Conservation (phyloP, 495 filamentous ascomycete genomes). For the Penicillium tannophilum region DNA sequence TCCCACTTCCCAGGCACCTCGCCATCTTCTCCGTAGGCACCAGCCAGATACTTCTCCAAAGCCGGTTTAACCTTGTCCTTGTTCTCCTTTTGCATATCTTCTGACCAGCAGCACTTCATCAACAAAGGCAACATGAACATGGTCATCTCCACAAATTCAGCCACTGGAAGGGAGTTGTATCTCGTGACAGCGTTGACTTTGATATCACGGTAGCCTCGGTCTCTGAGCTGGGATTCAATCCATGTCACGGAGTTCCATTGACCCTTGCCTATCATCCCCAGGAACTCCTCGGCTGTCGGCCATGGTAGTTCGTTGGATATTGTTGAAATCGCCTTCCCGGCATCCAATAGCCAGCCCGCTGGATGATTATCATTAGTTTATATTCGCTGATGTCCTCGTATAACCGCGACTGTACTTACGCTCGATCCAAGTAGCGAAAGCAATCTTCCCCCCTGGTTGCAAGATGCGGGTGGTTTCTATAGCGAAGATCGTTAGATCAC, state of each 20-base stretch:
- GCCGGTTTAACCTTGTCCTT: slow-evolving; percentile 25
- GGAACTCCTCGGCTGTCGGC: slow-evolving; percentile 32
- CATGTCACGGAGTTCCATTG: slow-evolving; percentile 35
- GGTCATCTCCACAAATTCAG: slow-evolving; percentile 34
- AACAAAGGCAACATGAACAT: slow-evolving; percentile 32
- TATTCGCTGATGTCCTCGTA: not conserved
- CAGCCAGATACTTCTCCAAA: slow-evolving; percentile 34
- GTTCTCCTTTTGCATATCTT: slow-evolving; percentile 30
- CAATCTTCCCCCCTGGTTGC: slow-evolving; percentile 38
- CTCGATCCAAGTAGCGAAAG: slow-evolving; percentile 39
- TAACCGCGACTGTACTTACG: slow-evolving; percentile 24
- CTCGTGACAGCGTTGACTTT: slow-evolving; percentile 26
- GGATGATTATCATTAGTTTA: not conserved
- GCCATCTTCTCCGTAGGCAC: slow-evolving; percentile 32
- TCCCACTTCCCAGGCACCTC: slow-evolving; percentile 34
- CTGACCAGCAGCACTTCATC: slow-evolving; percentile 34
- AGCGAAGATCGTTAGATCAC: not conserved
- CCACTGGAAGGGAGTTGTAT: slow-evolving; percentile 20
- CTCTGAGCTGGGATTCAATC: slow-evolving; percentile 34
- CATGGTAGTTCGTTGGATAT: slow-evolving; percentile 32
- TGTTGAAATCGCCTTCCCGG: slow-evolving; percentile 27
- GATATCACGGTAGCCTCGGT: slow-evolving; percentile 34
- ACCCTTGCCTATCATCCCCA: slow-evolving; percentile 22
- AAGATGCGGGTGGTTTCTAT: slow-evolving; percentile 41
- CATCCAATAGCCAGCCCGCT: slow-evolving; percentile 37